Base-by-base conservation (phyloP, 169 alveolate species). In the Plasmodium vivax region DNA sequence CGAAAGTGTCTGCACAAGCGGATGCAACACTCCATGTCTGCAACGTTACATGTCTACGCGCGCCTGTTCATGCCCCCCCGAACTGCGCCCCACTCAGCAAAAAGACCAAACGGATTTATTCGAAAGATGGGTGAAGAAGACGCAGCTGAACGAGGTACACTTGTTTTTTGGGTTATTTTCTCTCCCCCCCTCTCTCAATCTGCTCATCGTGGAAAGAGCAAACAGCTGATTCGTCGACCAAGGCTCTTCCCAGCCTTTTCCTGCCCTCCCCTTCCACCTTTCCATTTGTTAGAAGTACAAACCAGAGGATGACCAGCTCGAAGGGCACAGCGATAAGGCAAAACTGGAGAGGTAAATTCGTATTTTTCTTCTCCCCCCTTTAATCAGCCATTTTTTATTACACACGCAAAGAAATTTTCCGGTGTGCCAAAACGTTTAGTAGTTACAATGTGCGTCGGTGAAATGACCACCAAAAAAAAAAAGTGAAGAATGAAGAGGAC, bases 71-170 rank as follows among this genome's bases (percentile, higher is more conserved):
- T 82, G 34, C 51, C 34, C 38, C 10, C 77, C 32, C 68, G 68
- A 27, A 51, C 14, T 51, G 8, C 23, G 10, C 58, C 16, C 27
- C 47, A 27, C 30, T 38, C 34, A 85, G 93, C 56, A 73, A 85
- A 85, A 85, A 51, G 93, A 85, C 45, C 62, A 85, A 12, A 73
- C 75, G 38, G 41, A 27, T 45, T 27, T 85, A 51, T 47, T 85
- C 47, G 80, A 85, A 73, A 85, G 84, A 85, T 85, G 93, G 93
- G 56, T 51, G 41, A 72, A 85, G 32, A 56, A 27, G 36, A 85
- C 81, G 51, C 30, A 32, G 36, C 82, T 34, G 74, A 85, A 85
- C 54, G 85, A 85, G 93, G 93, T 85, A 51, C 27, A 6, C 10
- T 23, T 23, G 19, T 81, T 81, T 81, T n/a, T 81, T 34, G 27